phyloP scores from a whole-genome alignment of 345 rosid genomes.

The Citrus medica region DNA sequence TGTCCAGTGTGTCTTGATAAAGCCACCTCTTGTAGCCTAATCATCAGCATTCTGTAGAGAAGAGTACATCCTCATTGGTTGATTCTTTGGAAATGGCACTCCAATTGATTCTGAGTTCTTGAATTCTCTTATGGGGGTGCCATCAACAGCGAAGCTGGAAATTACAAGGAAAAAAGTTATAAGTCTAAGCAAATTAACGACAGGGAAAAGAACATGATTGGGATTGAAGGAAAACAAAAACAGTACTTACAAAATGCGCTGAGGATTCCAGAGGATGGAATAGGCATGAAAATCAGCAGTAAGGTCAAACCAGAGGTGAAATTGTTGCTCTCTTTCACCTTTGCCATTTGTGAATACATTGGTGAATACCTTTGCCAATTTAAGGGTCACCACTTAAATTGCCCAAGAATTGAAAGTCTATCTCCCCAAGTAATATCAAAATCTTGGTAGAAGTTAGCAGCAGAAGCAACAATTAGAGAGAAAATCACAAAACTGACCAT shows the following conservation, averaged over 20 bases:
- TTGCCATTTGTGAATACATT: no score
- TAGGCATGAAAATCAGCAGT: no score
- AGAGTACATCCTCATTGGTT: constrained; percentile 57
- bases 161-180: neutral
- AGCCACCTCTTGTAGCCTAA: constrained; percentile 76
- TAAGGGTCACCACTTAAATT: no score
- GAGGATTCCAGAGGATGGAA: neutral
- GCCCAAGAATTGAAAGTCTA: constrained; percentile 33
- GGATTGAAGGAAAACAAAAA: neutral
- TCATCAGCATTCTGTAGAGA: constrained; percentile 70
- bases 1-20: constrained; percentile 60
- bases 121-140: constrained; percentile 68
- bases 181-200: neutral
- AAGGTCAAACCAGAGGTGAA: no score
- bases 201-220: neutral
- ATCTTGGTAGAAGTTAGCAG: constrained; percentile 27
- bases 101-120: constrained; percentile 43
- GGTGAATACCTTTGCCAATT: no score
- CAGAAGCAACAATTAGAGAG: neutral
- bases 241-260: constrained; percentile 44
- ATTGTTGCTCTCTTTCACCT: no score
- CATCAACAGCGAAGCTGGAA: constrained; percentile 55
- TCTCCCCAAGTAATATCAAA: constrained; percentile 42
- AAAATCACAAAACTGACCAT: neutral
- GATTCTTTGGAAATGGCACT: constrained; percentile 51